phyloP scores from a whole-genome alignment of 2,329 filamentous ascomycete species.

The Corniculantispora saksenae region DNA sequence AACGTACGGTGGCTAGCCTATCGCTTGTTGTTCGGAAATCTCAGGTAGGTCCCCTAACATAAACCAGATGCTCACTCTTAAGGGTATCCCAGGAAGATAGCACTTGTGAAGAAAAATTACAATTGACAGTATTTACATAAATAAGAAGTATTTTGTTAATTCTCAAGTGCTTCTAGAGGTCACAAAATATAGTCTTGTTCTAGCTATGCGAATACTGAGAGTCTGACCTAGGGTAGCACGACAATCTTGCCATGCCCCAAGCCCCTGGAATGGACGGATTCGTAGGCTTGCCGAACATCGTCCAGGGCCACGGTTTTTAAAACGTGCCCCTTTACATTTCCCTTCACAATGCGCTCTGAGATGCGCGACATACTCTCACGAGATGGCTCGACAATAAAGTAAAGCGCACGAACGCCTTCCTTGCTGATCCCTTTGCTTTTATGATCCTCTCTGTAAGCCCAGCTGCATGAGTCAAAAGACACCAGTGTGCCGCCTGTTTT shows the following conservation, averaged over 20 bases:
- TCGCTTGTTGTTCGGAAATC: too few relatives aligned
- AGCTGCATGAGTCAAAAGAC: conserved; percentile 22
- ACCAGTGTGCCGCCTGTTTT: conserved; percentile 27
- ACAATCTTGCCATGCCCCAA: neutral
- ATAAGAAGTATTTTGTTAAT: too few relatives aligned
- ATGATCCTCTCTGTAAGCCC: conserved; percentile 2
- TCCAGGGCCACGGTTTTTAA: neutral
- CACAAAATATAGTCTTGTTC: neutral
- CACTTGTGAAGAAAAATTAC: too few relatives aligned
- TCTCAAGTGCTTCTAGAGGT: too few relatives aligned
- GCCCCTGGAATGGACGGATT: neutral
- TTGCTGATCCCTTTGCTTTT: neutral
- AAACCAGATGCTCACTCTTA: too few relatives aligned
- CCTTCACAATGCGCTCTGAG: neutral
- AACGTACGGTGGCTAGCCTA: too few relatives aligned
- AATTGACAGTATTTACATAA: too few relatives aligned
- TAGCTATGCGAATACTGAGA: neutral
- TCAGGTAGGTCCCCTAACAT: too few relatives aligned
- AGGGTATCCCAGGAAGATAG: too few relatives aligned
- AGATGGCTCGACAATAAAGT: conserved; percentile 20
- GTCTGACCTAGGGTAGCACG: neutral
- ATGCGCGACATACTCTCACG: neutral
- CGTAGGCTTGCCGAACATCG: neutral
- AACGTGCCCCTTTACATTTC: neutral
- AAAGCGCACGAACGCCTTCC: conserved; percentile 3